Evolutionary conservation across 2,329 filamentous ascomycete species (phyloP), one percentile per base, ranked within the genome.

Genomic region (Pyrenochaeta sp.): DNA sequence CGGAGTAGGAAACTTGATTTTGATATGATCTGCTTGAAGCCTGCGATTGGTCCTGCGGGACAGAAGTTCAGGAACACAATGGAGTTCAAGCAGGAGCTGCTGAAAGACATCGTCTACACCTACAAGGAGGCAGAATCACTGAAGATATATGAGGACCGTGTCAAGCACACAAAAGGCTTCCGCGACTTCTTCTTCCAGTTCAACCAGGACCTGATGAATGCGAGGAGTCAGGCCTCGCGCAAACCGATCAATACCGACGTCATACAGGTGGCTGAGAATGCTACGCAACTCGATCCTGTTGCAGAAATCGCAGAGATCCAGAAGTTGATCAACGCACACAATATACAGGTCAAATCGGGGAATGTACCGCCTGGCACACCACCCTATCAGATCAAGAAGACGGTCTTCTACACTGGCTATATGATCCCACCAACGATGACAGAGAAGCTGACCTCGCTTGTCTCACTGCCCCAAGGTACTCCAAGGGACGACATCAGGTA

Each of bases 321-420:
- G 78, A 89, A 90, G 65, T 90, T 97, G 83, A 90, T 98, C 79
- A 94, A 96, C 73, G 83, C 86, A 22, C 94, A 98, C 81, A 99
- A 98, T 75, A 78, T 81, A 3, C 80, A 85, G 25, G 78, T 90
- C 40, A 78, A 81, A 64, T 77, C 62, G 48, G 77, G 73, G 56
- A 80, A 75, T 9, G 82, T 80, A 40, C 81, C 82, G 0, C 73
- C 75, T 9, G 78, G 78, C 46, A 78, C 81, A 34, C 78, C 79
- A 45, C 83, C 80, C 1, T 79, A 95, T 59, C 84, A 86, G 66
- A 92, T 99, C 74, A 92, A 91, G 77, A 93, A 93, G 74, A 92
- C 88, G 1, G 90, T 97, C 49, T 92, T 93, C 78, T 97, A 94
- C 79, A 97, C 95, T 1, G 92, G 92, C 49, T 98, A 99, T 78